phyloP scores from a whole-genome alignment of 371 early-diverging fungal genomes.

The Chytridium lagenaria region DNA sequence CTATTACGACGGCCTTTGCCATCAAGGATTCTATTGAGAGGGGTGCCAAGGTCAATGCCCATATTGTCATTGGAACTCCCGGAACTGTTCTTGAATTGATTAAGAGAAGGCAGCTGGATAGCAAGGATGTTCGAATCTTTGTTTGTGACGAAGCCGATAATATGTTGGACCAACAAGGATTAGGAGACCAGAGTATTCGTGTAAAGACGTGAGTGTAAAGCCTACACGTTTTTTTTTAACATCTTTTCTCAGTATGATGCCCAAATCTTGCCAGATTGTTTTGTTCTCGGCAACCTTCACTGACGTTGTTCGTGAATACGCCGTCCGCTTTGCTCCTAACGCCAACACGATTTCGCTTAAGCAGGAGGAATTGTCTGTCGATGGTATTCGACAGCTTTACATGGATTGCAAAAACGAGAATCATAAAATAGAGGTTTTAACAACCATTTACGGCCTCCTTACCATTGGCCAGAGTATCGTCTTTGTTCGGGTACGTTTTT shows the following conservation, averaged over 20 bases:
- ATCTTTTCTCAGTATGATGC: conserved; percentile 57
- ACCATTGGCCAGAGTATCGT: conserved; percentile 98
- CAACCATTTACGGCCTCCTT: conserved; percentile 85
- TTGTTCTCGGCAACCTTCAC: conserved; percentile 98
- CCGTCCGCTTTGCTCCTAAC: conserved; percentile 77
- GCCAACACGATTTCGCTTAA: conserved; percentile 87
- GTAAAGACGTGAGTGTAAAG: conserved; percentile 68
- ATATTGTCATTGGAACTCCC: conserved; percentile 95
- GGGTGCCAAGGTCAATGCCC: conserved; percentile 68
- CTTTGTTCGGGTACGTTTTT: conserved; percentile 77
- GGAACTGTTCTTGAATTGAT: conserved; percentile 86
- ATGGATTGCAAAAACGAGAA: conserved; percentile 85
- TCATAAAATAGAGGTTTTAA: conserved; percentile 84
- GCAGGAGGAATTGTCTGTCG: conserved; percentile 91
- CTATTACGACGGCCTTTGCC: conserved; percentile 74
- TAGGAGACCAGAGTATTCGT: conserved; percentile 81
- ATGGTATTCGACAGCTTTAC: conserved; percentile 96
- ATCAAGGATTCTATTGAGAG: conserved; percentile 69
- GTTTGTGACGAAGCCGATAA: conserved; percentile 96
- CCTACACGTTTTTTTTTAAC: not conserved
- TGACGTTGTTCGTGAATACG: conserved; percentile 77
- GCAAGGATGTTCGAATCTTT: conserved; percentile 71
- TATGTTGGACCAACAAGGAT: conserved; percentile 88
- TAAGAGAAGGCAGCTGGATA: conserved; percentile 64
- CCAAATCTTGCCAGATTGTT: conserved; percentile 76